phyloP scores from a whole-genome alignment of 805 yeast genomes.

The Ascoidea rubescens region DNA sequence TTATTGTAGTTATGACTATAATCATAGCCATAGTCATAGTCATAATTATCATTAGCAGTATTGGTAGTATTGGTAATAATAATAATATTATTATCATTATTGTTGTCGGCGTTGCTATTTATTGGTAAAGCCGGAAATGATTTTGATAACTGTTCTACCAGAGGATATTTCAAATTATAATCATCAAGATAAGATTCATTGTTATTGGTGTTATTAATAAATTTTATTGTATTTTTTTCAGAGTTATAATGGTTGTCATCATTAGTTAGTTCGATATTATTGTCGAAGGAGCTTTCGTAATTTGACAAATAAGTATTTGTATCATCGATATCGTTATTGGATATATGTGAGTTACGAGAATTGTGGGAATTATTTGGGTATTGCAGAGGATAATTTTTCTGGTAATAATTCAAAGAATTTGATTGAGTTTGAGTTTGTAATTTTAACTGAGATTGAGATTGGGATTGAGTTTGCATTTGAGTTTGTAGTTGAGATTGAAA shows the following conservation, averaged over 20 bases:
- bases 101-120: neutral
- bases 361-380: neutral
- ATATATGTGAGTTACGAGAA: neutral
- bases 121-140: neutral
- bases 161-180: neutral
- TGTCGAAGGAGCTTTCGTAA: too few species aligned
- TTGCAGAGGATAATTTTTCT: too few species aligned
- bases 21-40: too few species aligned
- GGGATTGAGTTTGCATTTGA: neutral
- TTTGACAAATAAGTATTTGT: too few species aligned
- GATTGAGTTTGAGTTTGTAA: neutral
- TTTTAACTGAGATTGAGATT: neutral
- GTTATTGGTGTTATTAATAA: neutral
- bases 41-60: too few species aligned
- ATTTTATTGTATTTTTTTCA: neutral
- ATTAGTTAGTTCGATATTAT: neutral
- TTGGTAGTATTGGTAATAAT: too few species aligned
- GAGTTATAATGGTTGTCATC: neutral
- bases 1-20: too few species aligned
- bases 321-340: too few species aligned
- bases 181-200: neutral
- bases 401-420: too few species aligned
- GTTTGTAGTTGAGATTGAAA: conserved; percentile 1
- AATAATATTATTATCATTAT: neutral
- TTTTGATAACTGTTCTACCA: neutral